A percentile compares a stretch with the other conserved stretches of the same genome.
These are phyloP conservation scores for Rhizopus delemar DNA, from an alignment of 371 early-diverging fungal species.

Conservation along the genomic window DNA sequence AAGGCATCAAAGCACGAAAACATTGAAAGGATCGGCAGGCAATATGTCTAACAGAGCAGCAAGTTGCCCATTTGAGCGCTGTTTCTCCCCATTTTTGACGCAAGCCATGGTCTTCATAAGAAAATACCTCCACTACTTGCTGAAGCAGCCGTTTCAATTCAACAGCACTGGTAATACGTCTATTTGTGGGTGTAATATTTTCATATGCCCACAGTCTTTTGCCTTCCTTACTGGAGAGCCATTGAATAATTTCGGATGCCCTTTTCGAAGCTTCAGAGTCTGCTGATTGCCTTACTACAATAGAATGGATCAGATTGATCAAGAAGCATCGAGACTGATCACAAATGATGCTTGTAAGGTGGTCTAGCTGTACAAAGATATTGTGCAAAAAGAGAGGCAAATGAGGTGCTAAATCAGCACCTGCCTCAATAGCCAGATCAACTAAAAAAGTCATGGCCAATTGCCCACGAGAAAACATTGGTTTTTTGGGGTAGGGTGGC, in stretches of 20 bases:
- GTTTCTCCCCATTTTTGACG: slow-evolving; percentile 85
- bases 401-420: slow-evolving; percentile 66
- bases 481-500: slow-evolving; percentile 65
- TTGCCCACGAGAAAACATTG: slow-evolving; percentile 78
- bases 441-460: slow-evolving; percentile 78
- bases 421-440: slow-evolving; percentile 79
- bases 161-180: slow-evolving; percentile 42
- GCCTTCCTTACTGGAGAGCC: slow-evolving; percentile 71
- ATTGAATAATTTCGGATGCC: slow-evolving; percentile 63
- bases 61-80: slow-evolving; percentile 89
- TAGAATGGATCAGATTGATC: slow-evolving; percentile 78
- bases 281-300: slow-evolving; percentile 62
- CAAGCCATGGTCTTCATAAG: slow-evolving; percentile 66
- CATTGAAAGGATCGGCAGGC: slow-evolving; percentile 90
- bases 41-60: slow-evolving; percentile 87
- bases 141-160: slow-evolving; percentile 47
- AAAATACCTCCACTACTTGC: slow-evolving; percentile 57
- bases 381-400: slow-evolving; percentile 77
- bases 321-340: slow-evolving; percentile 82
- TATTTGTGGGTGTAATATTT: slow-evolving; percentile 68
- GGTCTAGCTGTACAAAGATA: slow-evolving; percentile 80
- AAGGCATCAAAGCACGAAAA: slow-evolving; percentile 78
- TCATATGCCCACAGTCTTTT: slow-evolving; percentile 82
- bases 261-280: slow-evolving; percentile 58
- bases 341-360: slow-evolving; percentile 73